phyloP scores from a whole-genome alignment of 2,329 filamentous ascomycete species.

The Penicillium sp. region DNA sequence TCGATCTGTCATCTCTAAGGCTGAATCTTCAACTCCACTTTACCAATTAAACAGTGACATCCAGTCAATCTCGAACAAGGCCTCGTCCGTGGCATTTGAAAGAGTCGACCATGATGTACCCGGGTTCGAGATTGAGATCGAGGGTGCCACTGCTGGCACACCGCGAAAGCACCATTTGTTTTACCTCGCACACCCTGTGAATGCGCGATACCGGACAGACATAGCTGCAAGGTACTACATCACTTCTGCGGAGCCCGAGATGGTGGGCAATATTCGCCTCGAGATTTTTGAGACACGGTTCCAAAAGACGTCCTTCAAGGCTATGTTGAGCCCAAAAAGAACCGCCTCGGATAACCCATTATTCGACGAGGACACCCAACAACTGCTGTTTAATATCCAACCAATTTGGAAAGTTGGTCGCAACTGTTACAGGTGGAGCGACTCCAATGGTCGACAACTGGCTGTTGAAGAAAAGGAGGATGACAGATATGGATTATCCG shows the following conservation, averaged over 20 bases:
- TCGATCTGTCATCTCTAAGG: neutral
- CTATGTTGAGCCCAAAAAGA: neutral
- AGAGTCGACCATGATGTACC: neutral
- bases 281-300: slow-evolving; percentile 1
- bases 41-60: slow-evolving; percentile 1
- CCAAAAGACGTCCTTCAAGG: slow-evolving; percentile 3
- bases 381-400: slow-evolving; percentile 2
- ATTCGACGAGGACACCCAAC: neutral
- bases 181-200: slow-evolving; percentile 15
- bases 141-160: neutral
- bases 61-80: neutral
- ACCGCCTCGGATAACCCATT: neutral
- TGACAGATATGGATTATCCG: slow-evolving; percentile 1
- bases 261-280: slow-evolving; percentile 16
- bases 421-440: slow-evolving; percentile 10
- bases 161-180: neutral
- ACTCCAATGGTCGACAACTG: slow-evolving; percentile 1
- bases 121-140: neutral
- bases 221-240: slow-evolving; percentile 17
- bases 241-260: slow-evolving; percentile 4
- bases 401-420: slow-evolving; percentile 3
- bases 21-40: neutral
- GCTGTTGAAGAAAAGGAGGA: neutral
- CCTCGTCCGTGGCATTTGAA: neutral
- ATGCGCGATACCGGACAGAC: slow-evolving; percentile 18